A percentile compares a stretch with the other conserved stretches of the same genome.
These are phyloP conservation scores for Mrakia blollopis DNA, from an alignment of 768 basidiomycete genomes.

Conservation along the genomic window DNA sequence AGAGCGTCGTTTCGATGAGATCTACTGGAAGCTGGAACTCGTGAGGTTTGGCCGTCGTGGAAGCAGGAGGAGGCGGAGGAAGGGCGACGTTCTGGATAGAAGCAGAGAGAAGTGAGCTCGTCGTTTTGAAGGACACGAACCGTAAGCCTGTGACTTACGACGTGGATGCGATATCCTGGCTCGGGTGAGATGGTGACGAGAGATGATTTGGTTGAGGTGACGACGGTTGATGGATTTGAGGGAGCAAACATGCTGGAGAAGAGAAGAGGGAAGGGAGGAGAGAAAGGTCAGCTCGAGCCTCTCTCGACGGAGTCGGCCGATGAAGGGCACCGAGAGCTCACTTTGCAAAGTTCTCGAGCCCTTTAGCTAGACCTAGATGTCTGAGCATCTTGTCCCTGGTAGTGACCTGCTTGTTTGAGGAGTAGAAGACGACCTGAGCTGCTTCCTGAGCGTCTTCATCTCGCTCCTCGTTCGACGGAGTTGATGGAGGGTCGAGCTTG, in stretches of 20 bases:
- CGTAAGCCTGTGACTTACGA: constrained; percentile 7
- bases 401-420: constrained; percentile 9
- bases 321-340: neutral
- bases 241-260: constrained; percentile 18
- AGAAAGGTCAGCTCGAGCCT: neutral
- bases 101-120: neutral
- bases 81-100: constrained; percentile 18
- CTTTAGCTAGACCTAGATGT: constrained; percentile 30
- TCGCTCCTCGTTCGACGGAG: neutral
- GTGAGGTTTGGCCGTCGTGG: neutral
- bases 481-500: neutral
- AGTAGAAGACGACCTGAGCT: constrained; percentile 31
- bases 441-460: constrained; percentile 31
- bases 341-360: constrained; percentile 26
- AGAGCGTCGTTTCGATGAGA: neutral
- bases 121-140: neutral
- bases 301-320: neutral
- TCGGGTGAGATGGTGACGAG: constrained; percentile 24
- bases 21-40: neutral
- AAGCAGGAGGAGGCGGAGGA: neutral
- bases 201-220: constrained; percentile 23
- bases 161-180: constrained; percentile 13
- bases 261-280: neutral
- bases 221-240: neutral
- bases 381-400: constrained; percentile 33